A percentile compares a stretch with the other conserved stretches of the same genome.
phyloP scores from a whole-genome alignment of 768 basidiomycete species.

The Boletus fagicola region DNA sequence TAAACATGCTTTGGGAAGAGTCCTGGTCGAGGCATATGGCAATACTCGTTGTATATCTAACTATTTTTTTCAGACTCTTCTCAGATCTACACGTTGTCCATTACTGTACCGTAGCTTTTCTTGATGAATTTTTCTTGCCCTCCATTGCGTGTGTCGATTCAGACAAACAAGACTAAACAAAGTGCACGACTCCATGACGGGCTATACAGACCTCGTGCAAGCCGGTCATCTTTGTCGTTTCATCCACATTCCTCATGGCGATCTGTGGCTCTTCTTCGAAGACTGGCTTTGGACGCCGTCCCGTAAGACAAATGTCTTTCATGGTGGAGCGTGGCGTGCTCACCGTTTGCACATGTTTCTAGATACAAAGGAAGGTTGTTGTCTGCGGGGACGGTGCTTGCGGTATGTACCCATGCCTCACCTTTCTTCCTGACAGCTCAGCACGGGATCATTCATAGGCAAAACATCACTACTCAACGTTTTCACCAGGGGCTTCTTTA shows the following conservation, averaged over 20 bases:
- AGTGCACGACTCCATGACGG: constrained; percentile 4
- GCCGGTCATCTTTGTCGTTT: neutral
- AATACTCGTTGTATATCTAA: constrained; percentile 19
- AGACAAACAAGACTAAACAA: constrained; percentile 29
- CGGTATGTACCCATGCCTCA: constrained; percentile 43
- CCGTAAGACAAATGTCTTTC: constrained; percentile 20
- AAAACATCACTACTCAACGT: constrained; percentile 87
- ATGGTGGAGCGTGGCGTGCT: constrained; percentile 13
- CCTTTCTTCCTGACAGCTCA: constrained; percentile 10
- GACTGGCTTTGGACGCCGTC: constrained; percentile 50
- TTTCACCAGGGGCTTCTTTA: constrained; percentile 89
- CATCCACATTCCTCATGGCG: constrained; percentile 40
- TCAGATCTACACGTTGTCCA: constrained; percentile 1
- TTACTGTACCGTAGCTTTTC: constrained; percentile 21
- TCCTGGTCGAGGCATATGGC: constrained; percentile 2
- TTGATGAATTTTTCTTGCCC: constrained; percentile 9
- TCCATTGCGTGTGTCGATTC: neutral
- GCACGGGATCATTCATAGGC: constrained; percentile 40
- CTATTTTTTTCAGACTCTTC: constrained; percentile 9
- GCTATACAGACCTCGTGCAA: neutral
- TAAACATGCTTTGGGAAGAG: constrained; percentile 7
- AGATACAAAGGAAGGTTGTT: constrained; percentile 65
- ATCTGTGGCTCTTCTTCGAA: constrained; percentile 56
- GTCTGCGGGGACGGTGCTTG: constrained; percentile 98
- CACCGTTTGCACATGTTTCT: constrained; percentile 15